These are phyloP conservation scores for Arthrocladium fulminans DNA, from an alignment of 2,329 filamentous ascomycete species.

Conservation along the genomic window DNA sequence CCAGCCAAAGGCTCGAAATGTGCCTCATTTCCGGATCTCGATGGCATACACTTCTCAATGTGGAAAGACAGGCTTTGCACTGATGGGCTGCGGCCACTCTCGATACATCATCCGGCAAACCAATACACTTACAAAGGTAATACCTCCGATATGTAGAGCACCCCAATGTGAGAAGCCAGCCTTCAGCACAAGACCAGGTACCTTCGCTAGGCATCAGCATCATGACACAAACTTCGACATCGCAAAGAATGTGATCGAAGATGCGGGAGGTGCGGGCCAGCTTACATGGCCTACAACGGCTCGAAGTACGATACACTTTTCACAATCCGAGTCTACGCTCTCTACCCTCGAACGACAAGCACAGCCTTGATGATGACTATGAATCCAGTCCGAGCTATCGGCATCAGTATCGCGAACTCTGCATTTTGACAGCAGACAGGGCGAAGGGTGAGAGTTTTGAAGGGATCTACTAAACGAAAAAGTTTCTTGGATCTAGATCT, in stretches of 20 bases:
- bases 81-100: slow-evolving; percentile 53
- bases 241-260: slow-evolving; percentile 48
- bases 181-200: slow-evolving; percentile 39
- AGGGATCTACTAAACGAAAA: slow-evolving; percentile 45
- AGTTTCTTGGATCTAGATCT: slow-evolving; percentile 39
- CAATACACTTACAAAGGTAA: slow-evolving; percentile 53
- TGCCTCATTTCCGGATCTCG: slow-evolving; percentile 50
- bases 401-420: slow-evolving; percentile 54
- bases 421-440: slow-evolving; percentile 33
- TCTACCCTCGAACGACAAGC: slow-evolving; percentile 53
- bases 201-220: slow-evolving; percentile 58
- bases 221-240: slow-evolving; percentile 55
- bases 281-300: slow-evolving; percentile 46
- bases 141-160: slow-evolving; percentile 57
- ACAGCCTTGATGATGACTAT: slow-evolving; percentile 54
- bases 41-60: slow-evolving; percentile 47
- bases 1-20: slow-evolving; percentile 50
- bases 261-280: slow-evolving; percentile 42
- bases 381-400: slow-evolving; percentile 53
- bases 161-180: slow-evolving; percentile 24
- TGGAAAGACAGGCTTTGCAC: slow-evolving; percentile 52
- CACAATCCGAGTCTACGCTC: slow-evolving; percentile 55
- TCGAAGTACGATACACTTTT: slow-evolving; percentile 55
- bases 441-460: slow-evolving; percentile 37
- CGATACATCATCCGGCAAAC: slow-evolving; percentile 47